A percentile compares a stretch with the other conserved stretches of the same genome.
These are phyloP conservation scores for Thelonectria rubi DNA, from an alignment of 2,329 filamentous ascomycete genomes.

Conservation along the genomic window DNA sequence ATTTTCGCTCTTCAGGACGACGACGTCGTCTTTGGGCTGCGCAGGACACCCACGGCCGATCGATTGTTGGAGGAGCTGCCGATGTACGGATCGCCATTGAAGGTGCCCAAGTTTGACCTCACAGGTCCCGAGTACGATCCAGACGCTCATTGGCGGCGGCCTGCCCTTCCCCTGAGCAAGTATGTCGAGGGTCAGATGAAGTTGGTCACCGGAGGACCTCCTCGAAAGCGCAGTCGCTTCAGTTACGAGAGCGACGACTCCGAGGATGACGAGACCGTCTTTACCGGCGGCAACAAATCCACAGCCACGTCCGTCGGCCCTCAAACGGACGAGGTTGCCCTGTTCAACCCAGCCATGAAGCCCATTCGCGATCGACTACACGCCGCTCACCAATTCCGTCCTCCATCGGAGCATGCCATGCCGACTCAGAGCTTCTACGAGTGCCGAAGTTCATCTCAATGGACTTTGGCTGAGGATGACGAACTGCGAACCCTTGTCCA, in stretches of 20 bases:
- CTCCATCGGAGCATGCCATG: constrained; percentile 91
- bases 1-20: constrained; percentile 86
- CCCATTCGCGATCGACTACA: constrained; percentile 89
- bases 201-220: constrained; percentile 71
- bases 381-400: constrained; percentile 90
- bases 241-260: constrained; percentile 79
- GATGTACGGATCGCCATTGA: constrained; percentile 74
- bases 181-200: constrained; percentile 84
- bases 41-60: constrained; percentile 78
- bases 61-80: constrained; percentile 83
- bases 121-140: constrained; percentile 68
- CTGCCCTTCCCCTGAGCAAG: constrained; percentile 86
- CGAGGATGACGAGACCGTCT: constrained; percentile 65
- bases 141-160: constrained; percentile 77
- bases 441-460: constrained; percentile 84
- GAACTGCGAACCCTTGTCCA: constrained; percentile 85
- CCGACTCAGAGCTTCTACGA: constrained; percentile 92
- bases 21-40: constrained; percentile 81
- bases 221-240: constrained; percentile 82
- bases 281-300: constrained; percentile 61
- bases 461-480: constrained; percentile 90
- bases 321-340: constrained; percentile 78
- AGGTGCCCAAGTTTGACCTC: constrained; percentile 66
- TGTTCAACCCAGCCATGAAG: constrained; percentile 92
- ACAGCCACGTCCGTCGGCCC: constrained; percentile 65